Evolutionary conservation across 2,329 filamentous ascomycete genomes (phyloP).

Genomic region (Pyricularia pennisetigena): DNA sequence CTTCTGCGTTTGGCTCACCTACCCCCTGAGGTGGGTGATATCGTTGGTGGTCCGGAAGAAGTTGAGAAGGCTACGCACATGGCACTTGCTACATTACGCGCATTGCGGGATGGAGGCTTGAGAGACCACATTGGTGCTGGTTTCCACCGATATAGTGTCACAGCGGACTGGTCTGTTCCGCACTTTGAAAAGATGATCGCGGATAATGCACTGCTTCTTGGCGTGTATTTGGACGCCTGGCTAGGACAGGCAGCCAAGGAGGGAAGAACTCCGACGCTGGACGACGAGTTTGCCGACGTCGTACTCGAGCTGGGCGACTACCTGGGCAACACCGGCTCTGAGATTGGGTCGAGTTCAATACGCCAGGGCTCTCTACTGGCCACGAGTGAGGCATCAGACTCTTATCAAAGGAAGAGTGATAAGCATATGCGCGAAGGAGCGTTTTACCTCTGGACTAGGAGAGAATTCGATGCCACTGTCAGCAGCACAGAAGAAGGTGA

Average conservation of each 20-base stretch:
- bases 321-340: conserved; percentile 38
- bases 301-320: conserved; percentile 83
- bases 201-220: conserved; percentile 79
- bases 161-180: conserved; percentile 83
- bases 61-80: conserved; percentile 66
- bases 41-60: conserved; percentile 81
- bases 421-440: conserved; percentile 81
- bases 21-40: conserved; percentile 63
- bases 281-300: conserved; percentile 65
- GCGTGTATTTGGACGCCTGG: conserved; percentile 81
- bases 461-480: conserved; percentile 73
- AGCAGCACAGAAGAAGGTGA: background rate
- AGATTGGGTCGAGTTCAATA: conserved; percentile 45
- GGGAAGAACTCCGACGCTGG: conserved; percentile 12
- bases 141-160: conserved; percentile 73
- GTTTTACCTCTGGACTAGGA: conserved; percentile 87
- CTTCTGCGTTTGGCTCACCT: conserved; percentile 66
- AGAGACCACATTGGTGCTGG: conserved; percentile 47
- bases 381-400: conserved; percentile 87
- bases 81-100: conserved; percentile 69
- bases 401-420: conserved; percentile 62
- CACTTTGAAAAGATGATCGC: conserved; percentile 97
- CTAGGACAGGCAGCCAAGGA: conserved; percentile 32
- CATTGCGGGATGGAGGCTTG: conserved; percentile 51
- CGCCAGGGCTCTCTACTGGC: conserved; percentile 66